Conservation (phyloP, 1,139 yeast genomes). For the Pichia norvegensis region DNA sequence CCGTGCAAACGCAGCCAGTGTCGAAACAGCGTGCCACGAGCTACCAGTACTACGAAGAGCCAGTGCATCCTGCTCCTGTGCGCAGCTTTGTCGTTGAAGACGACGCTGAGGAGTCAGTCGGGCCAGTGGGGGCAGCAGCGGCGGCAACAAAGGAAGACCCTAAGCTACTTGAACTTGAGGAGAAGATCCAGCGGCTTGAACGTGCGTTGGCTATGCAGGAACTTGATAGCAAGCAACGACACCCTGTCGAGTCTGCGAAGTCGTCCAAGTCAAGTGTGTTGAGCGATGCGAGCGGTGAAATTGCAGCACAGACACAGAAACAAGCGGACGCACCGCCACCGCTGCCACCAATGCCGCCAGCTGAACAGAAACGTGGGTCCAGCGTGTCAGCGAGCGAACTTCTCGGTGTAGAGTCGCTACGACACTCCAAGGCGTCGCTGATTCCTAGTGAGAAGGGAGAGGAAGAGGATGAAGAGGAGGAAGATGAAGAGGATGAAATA, state of each 20-base stretch:
- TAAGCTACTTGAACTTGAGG: slow-evolving; percentile 23
- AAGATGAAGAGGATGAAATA: slow-evolving; percentile 2
- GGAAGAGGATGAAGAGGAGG: slow-evolving; percentile 7
- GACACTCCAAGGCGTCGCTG: slow-evolving; percentile 22
- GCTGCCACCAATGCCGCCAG: slow-evolving; percentile 26
- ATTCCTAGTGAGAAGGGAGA: slow-evolving; percentile 19
- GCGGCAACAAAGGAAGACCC: background rate
- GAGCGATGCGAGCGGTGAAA: background rate
- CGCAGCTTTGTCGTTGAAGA: background rate
- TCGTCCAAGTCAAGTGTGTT: background rate
- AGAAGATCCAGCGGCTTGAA: slow-evolving; percentile 26
- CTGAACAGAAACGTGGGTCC: slow-evolving; percentile 19
- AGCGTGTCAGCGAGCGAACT: slow-evolving; percentile 4
- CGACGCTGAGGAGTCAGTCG: background rate
- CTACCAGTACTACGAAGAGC: background rate
- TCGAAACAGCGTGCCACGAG: background rate
- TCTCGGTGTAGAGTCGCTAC: background rate
- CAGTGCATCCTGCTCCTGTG: background rate
- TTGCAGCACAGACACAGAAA: background rate
- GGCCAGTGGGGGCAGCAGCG: background rate
- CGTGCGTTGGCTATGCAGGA: slow-evolving; percentile 21
- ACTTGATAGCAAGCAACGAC: slow-evolving; percentile 9
- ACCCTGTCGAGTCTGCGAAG: slow-evolving; percentile 9
- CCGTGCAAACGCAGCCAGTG: background rate
- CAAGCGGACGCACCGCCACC: slow-evolving; percentile 20